Conservation (phyloP, 768 basidiomycete genomes). For the Rhodotorula paludigena region DNA sequence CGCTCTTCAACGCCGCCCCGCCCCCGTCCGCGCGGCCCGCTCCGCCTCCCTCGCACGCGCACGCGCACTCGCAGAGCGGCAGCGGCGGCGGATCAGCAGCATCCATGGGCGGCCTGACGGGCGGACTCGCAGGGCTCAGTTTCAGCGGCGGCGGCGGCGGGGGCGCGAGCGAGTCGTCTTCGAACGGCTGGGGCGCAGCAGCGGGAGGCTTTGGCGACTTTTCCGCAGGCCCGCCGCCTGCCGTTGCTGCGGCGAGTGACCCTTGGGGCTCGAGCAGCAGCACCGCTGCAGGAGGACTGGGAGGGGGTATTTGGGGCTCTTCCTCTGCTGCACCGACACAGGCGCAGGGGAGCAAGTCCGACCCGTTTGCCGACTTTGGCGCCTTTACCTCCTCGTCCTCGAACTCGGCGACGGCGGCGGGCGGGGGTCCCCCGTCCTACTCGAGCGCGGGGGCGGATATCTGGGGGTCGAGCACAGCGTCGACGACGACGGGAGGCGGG, state of each 20-base stretch:
- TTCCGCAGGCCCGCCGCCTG: too few relatives aligned
- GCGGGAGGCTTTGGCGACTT: neutral
- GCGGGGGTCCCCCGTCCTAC: too few relatives aligned
- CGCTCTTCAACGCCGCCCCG: conserved; percentile 62
- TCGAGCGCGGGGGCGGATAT: conserved; percentile 3
- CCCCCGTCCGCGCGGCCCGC: conserved; percentile 42
- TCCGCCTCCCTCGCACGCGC: neutral
- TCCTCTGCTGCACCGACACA: conserved; percentile 1
- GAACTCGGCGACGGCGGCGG: neutral
- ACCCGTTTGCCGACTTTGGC: conserved; percentile 35
- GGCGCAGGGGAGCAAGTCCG: conserved; percentile 5
- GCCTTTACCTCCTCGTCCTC: conserved; percentile 16
- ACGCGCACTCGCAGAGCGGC: neutral
- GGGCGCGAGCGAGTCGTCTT: conserved; percentile 1
- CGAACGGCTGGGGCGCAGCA: neutral
- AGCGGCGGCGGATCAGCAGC: neutral
- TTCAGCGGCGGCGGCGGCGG: conserved; percentile 3
- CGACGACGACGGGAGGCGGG: neutral
- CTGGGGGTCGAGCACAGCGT: neutral
- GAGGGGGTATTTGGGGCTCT: neutral
- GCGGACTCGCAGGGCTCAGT: conserved; percentile 17
- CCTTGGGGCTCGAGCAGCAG: conserved; percentile 10
- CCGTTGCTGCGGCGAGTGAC: neutral
- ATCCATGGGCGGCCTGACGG: conserved; percentile 1
- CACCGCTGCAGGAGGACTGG: neutral